These are phyloP conservation scores for Tylopilus sp. DNA, from an alignment of 1,284 basidiomycete genomes.

Conservation along the genomic window DNA sequence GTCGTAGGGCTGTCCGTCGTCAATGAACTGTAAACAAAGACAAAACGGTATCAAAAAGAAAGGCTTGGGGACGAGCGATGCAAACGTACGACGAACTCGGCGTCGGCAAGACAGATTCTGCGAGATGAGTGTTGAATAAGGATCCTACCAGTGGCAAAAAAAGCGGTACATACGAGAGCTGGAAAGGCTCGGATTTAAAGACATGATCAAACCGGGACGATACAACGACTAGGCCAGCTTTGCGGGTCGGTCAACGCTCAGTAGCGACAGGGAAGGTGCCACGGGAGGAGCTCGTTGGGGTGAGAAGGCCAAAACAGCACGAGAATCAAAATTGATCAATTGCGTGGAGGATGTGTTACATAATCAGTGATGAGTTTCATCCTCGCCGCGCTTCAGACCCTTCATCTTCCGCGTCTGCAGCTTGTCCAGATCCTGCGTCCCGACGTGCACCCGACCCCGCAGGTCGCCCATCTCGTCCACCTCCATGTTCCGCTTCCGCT, in stretches of 20 bases:
- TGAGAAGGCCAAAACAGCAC: conserved; percentile 12
- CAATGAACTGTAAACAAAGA: not conserved
- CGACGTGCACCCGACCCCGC: conserved; percentile 91
- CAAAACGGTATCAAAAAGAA: not conserved
- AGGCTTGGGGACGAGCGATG: not conserved
- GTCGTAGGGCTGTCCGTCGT: not conserved
- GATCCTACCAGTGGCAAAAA: not conserved
- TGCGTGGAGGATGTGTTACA: conserved; percentile 22
- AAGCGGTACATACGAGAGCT: conserved; percentile 15
- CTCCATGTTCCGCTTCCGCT: conserved; percentile 95
- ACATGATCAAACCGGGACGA: conserved; percentile 24
- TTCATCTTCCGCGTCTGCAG: conserved; percentile 96
- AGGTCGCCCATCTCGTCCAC: conserved; percentile 99
- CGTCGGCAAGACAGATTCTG: not conserved
- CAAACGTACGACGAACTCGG: conserved; percentile 11
- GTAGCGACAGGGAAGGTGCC: not conserved
- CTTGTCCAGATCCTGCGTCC: conserved; percentile 88
- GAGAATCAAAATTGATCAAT: conserved; percentile 31
- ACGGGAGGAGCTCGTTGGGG: conserved; percentile 10
- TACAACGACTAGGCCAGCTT: conserved; percentile 17
- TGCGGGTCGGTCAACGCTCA: no score
- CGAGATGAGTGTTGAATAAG: not conserved
- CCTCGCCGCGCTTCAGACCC: conserved; percentile 67
- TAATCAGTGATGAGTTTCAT: conserved; percentile 15
- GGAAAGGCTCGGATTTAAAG: not conserved